Percentiles rank a stretch among this genome's conserved stretches.
These are phyloP conservation scores for Lasiosphaeria ovina DNA, from an alignment of 495 filamentous ascomycete genomes.

Conservation along the genomic window DNA sequence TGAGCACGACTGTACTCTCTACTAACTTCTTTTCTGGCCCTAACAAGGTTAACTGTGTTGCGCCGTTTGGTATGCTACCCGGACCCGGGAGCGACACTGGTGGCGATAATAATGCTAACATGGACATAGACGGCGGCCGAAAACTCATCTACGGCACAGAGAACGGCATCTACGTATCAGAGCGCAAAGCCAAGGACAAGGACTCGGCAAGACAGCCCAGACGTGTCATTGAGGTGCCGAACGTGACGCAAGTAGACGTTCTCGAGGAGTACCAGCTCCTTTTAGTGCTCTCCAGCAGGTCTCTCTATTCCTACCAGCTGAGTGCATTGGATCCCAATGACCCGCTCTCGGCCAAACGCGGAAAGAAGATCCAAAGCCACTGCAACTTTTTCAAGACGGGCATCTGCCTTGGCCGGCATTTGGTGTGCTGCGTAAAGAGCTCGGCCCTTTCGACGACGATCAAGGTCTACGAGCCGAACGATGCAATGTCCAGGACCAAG, in stretches of 20 bases:
- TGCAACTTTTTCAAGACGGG: slow-evolving; percentile 98
- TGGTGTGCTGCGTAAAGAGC: slow-evolving; percentile 93
- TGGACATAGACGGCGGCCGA: slow-evolving; percentile 71
- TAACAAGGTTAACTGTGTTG: slow-evolving; percentile 88
- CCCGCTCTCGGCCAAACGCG: slow-evolving; percentile 71
- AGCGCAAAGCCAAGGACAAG: slow-evolving; percentile 83
- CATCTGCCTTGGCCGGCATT: slow-evolving; percentile 87
- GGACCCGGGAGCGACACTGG: background rate
- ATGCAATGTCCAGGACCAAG: slow-evolving; percentile 79
- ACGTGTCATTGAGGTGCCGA: slow-evolving; percentile 78
- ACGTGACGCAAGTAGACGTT: slow-evolving; percentile 93
- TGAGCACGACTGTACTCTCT: slow-evolving; percentile 83
- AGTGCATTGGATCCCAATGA: slow-evolving; percentile 81
- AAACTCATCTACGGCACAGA: slow-evolving; percentile 95
- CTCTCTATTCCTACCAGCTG: slow-evolving; percentile 80
- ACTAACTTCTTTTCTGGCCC: slow-evolving; percentile 76
- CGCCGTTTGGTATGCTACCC: slow-evolving; percentile 68
- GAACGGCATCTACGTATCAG: slow-evolving; percentile 84
- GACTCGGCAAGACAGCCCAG: slow-evolving; percentile 51
- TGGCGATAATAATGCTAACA: slow-evolving; percentile 32
- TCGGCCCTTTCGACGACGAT: slow-evolving; percentile 88
- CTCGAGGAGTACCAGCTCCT: slow-evolving; percentile 91
- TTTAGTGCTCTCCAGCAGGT: slow-evolving; percentile 90
- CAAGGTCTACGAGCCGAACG: slow-evolving; percentile 96
- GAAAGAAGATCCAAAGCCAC: slow-evolving; percentile 96